Conservation (phyloP, 176 grass and related monocot species). For the Melocanna baccifera region DNA sequence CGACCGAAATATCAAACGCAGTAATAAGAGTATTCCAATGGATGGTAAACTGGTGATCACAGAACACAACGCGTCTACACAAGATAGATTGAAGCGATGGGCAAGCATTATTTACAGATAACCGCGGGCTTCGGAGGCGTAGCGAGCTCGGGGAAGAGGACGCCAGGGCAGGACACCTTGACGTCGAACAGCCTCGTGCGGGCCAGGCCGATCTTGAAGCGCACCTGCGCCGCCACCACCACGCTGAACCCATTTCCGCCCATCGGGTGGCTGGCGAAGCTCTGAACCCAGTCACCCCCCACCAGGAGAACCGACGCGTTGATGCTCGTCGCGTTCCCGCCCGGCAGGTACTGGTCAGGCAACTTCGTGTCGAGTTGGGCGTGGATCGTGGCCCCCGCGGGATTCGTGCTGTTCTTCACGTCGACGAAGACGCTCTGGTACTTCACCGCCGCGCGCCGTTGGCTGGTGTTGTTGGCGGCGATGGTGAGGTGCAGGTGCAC, state of each 20-base stretch:
- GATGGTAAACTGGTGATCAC: too few species aligned
- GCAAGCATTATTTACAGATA: too few species aligned
- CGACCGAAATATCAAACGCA: too few species aligned
- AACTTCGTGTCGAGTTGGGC: not conserved
- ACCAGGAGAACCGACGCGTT: not conserved
- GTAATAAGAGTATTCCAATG: too few species aligned
- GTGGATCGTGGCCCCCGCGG: not conserved
- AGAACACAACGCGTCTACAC: too few species aligned
- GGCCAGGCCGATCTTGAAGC: not conserved
- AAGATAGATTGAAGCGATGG: too few species aligned
- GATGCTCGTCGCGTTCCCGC: not conserved
- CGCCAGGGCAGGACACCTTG: not conserved
- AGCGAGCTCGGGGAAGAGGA: not conserved
- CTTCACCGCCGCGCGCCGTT: not conserved
- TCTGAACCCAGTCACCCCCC: not conserved
- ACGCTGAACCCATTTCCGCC: not conserved
- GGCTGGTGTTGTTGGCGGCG: not conserved
- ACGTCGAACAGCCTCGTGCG: not conserved
- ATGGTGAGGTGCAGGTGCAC: not conserved
- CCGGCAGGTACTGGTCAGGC: not conserved
- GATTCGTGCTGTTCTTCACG: not conserved
- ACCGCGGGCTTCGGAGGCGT: too few species aligned
- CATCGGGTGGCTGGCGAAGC: not conserved
- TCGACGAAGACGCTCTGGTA: not conserved
- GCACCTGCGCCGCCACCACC: not conserved